Conservation (phyloP, 2,329 filamentous ascomycete genomes). For the Parastagonospora nodorum region DNA sequence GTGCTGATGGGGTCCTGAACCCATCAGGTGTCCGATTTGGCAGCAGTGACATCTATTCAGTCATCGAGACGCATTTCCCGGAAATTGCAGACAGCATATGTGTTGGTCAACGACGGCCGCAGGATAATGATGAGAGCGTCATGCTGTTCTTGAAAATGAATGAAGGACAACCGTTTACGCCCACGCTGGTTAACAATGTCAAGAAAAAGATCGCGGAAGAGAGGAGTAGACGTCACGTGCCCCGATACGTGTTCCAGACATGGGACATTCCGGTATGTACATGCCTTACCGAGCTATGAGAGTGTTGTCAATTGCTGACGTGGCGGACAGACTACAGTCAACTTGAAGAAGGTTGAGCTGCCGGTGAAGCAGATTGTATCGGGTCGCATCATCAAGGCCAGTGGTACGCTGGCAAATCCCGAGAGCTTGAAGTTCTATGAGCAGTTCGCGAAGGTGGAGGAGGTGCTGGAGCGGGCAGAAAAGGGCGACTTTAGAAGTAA, state of each 20-base stretch:
- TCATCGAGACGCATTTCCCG: conserved; percentile 70
- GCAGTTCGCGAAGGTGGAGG: conserved; percentile 74
- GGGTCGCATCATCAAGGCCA: conserved; percentile 73
- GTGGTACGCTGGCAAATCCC: conserved; percentile 77
- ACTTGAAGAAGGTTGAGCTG: conserved; percentile 83
- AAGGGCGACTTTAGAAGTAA: conserved; percentile 25
- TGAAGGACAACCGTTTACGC: conserved; percentile 52
- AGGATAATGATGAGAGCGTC: conserved; percentile 63
- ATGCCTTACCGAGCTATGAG: not conserved
- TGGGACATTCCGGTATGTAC: conserved; percentile 75
- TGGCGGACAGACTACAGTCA: conserved; percentile 71
- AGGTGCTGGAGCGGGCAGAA: conserved; percentile 50
- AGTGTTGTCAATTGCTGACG: not conserved
- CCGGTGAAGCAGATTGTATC: conserved; percentile 85
- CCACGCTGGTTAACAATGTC: conserved; percentile 60
- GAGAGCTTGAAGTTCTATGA: conserved; percentile 78
- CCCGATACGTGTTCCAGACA: conserved; percentile 78
- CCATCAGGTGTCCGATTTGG: conserved; percentile 80
- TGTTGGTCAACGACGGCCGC: conserved; percentile 73
- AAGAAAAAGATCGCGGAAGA: conserved; percentile 69
- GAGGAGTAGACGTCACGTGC: conserved; percentile 75
- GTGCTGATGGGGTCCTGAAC: conserved; percentile 79
- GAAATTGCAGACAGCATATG: conserved; percentile 75
- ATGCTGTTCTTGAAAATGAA: conserved; percentile 66
- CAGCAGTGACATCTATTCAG: conserved; percentile 77